These are phyloP conservation scores for Diaporthe velutina DNA, from an alignment of 2,329 filamentous ascomycete species.

Conservation along the genomic window DNA sequence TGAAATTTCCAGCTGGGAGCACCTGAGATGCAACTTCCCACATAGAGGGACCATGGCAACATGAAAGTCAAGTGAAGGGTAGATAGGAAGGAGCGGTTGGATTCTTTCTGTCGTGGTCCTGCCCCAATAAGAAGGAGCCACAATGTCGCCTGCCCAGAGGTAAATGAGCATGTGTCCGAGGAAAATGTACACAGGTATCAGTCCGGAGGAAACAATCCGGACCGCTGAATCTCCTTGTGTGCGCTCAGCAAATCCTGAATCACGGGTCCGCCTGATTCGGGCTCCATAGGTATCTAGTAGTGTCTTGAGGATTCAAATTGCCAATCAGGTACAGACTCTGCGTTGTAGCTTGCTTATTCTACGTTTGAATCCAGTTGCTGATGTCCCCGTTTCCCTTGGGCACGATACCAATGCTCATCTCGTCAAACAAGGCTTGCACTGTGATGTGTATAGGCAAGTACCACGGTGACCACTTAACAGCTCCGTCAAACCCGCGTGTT, in stretches of 20 bases:
- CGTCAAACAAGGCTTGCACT: conserved; percentile 4
- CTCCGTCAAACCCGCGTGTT: neutral
- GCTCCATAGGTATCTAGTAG: neutral
- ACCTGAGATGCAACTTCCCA: conserved; percentile 17
- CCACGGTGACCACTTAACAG: conserved; percentile 4
- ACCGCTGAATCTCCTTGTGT: conserved; percentile 3
- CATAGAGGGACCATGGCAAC: neutral
- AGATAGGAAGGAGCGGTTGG: neutral
- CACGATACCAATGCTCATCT: conserved; percentile 12
- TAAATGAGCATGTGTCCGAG: neutral
- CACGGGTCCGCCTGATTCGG: conserved; percentile 1
- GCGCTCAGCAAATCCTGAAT: neutral
- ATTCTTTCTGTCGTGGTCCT: neutral
- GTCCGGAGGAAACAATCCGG: conserved; percentile 10
- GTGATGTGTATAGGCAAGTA: neutral
- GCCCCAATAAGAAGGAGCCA: conserved; percentile 8
- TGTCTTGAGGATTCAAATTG: conserved; percentile 8
- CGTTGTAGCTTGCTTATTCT: conserved; percentile 13
- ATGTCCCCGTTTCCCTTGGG: neutral
- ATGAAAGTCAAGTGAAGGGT: neutral
- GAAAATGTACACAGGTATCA: neutral
- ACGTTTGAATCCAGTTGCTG: conserved; percentile 2
- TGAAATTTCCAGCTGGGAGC: conserved; percentile 1
- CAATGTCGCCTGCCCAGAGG: conserved; percentile 1
- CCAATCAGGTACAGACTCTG: conserved; percentile 5